Conservation (phyloP, 1,284 basidiomycete genomes). For the Takashimella koratensis region DNA sequence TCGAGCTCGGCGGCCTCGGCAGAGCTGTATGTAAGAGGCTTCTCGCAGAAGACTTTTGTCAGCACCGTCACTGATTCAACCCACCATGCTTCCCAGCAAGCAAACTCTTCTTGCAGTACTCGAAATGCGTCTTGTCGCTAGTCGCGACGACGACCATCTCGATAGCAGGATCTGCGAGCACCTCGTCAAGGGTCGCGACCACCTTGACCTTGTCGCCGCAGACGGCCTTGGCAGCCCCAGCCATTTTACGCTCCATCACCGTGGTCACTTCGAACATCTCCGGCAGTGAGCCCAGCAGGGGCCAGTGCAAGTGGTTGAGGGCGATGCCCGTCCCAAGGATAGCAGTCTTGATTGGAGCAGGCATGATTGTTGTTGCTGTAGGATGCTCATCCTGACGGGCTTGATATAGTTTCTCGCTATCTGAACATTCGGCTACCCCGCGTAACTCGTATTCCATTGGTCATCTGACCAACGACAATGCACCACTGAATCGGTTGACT, state of each 20-base stretch:
- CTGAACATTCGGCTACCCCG: too few relatives aligned
- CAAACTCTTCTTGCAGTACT: constrained; percentile 53
- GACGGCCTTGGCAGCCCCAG: constrained; percentile 19
- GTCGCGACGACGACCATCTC: constrained; percentile 61
- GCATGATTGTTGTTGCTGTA: too few relatives aligned
- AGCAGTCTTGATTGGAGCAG: constrained; percentile 61
- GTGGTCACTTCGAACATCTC: constrained; percentile 67
- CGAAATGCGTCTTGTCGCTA: constrained; percentile 73
- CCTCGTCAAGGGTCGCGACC: constrained; percentile 39
- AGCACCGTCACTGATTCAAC: too few relatives aligned
- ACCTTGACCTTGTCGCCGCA: constrained; percentile 36
- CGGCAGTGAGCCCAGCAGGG: constrained; percentile 67
- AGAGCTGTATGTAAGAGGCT: constrained; percentile 67
- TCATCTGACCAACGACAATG: too few relatives aligned
- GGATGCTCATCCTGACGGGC: too few relatives aligned
- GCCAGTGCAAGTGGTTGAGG: constrained; percentile 69
- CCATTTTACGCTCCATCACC: constrained; percentile 50
- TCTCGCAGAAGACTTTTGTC: constrained; percentile 62
- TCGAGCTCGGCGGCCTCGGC: constrained; percentile 64
- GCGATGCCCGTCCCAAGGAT: constrained; percentile 70
- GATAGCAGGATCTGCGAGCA: constrained; percentile 39
- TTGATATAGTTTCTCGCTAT: too few relatives aligned
- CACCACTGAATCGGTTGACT: too few relatives aligned
- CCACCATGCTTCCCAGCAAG: constrained; percentile 71
- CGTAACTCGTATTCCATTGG: too few relatives aligned